Conservation (phyloP, 441 rosid species). For the Pelargonium citronellum region DNA sequence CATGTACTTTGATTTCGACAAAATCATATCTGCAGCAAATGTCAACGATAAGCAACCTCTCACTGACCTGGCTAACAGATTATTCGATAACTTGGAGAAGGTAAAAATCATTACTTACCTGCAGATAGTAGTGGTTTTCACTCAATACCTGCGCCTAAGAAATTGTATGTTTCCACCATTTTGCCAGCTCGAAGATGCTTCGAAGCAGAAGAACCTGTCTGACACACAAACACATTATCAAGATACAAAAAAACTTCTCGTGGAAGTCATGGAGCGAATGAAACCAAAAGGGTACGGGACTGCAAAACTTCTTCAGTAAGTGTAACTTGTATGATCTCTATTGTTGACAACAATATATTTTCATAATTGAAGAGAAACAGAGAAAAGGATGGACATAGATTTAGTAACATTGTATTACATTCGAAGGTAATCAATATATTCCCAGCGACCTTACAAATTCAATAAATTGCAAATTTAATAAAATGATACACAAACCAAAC, state of each 20-base stretch:
- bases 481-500: constrained; percentile 18
- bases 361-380: constrained; percentile 2
- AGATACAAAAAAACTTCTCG: constrained; percentile 52
- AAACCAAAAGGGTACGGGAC: constrained; percentile 9
- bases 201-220: constrained; percentile 44
- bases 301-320: no score
- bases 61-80: constrained; percentile 65
- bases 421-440: constrained; percentile 14
- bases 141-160: not conserved
- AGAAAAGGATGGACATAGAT: not conserved
- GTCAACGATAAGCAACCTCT: constrained; percentile 56
- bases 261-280: constrained; percentile 67
- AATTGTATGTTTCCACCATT: not conserved
- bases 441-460: constrained; percentile 7
- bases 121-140: not conserved
- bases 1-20: constrained; percentile 80
- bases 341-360: no score
- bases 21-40: constrained; percentile 62
- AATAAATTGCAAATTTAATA: constrained; percentile 1
- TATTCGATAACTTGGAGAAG: constrained; percentile 76
- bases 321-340: no score
- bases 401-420: not conserved
- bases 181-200: constrained; percentile 68
- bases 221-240: constrained; percentile 51
- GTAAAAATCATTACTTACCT: constrained; percentile 24